Conservation (phyloP, 73 alveolate species). For the Paramecium pentaurelia region DNA sequence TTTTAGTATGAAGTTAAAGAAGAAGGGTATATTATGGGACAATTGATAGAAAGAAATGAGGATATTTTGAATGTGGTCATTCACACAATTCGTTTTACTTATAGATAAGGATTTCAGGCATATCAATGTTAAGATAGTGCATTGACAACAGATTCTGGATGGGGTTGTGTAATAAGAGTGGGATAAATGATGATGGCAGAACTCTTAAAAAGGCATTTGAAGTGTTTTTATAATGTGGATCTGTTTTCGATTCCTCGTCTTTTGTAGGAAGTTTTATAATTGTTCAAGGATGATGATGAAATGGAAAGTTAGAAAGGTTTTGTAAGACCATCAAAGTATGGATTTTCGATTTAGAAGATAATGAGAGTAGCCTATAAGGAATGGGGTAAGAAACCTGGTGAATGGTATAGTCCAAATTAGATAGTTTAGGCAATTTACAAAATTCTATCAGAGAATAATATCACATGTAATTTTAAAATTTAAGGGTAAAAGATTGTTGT, state of each 20-base stretch:
- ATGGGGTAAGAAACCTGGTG: constrained; percentile 24
- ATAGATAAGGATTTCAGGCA: constrained; percentile 53
- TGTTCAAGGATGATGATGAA: neutral
- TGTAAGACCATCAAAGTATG: neutral
- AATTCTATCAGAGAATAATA: neutral
- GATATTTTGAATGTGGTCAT: neutral
- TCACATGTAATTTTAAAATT: neutral
- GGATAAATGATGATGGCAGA: constrained; percentile 75
- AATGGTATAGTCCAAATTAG: constrained; percentile 48
- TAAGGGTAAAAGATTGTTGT: neutral
- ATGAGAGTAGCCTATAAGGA: neutral
- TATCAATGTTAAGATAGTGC: neutral
- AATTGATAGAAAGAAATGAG: neutral
- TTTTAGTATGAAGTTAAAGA: neutral
- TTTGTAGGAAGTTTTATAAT: neutral
- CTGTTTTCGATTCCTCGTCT: neutral
- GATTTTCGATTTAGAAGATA: constrained; percentile 15
- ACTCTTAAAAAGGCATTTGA: constrained; percentile 54
- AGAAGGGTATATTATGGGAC: neutral
- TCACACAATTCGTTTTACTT: constrained; percentile 60
- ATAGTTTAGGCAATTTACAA: neutral
- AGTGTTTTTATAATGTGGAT: constrained; percentile 4
- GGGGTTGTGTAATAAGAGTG: constrained; percentile 80
- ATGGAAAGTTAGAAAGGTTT: neutral
- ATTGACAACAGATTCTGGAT: constrained; percentile 72